Evolutionary conservation across 2,329 filamentous ascomycete genomes (phyloP).

Genomic region (Fusarium staphyleae): DNA sequence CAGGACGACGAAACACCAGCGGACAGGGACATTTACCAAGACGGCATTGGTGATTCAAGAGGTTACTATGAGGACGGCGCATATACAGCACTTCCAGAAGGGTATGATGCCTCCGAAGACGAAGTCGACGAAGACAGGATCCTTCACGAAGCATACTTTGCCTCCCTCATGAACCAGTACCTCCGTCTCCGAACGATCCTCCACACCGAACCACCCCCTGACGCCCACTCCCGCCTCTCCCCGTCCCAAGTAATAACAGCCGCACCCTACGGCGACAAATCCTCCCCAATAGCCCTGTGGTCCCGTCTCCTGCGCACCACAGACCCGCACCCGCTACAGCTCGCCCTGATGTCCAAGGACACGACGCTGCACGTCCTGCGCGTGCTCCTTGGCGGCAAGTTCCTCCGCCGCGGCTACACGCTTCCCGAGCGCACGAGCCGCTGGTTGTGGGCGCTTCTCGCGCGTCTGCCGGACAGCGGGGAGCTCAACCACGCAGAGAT

Average conservation of each 20-base stretch:
- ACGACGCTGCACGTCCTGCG: constrained; percentile 71
- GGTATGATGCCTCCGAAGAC: constrained; percentile 37
- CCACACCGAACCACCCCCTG: constrained; percentile 59
- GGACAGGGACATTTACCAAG: constrained; percentile 56
- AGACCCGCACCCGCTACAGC: constrained; percentile 65
- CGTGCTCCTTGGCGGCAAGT: constrained; percentile 69
- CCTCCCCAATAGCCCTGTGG: constrained; percentile 61
- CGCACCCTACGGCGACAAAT: constrained; percentile 58
- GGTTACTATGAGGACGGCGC: constrained; percentile 81
- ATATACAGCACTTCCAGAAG: constrained; percentile 69
- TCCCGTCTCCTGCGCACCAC: constrained; percentile 57
- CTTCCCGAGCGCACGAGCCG: constrained; percentile 73
- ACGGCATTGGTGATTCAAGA: constrained; percentile 59
- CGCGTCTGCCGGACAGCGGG: constrained; percentile 75
- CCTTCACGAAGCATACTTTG: constrained; percentile 72
- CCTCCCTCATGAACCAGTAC: constrained; percentile 71
- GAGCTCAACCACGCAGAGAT: constrained; percentile 79
- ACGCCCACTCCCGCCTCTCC: constrained; percentile 61
- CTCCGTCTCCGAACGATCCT: constrained; percentile 68
- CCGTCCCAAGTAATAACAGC: constrained; percentile 63
- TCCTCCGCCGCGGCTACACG: constrained; percentile 65
- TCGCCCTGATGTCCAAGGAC: constrained; percentile 71
- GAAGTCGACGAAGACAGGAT: constrained; percentile 41
- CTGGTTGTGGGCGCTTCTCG: constrained; percentile 87
- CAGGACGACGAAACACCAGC: constrained; percentile 43